Evolutionary conservation across 1,284 basidiomycete genomes (phyloP), one percentile per base, ranked within the genome.

Genomic region (Rhizoctonia solani): DNA sequence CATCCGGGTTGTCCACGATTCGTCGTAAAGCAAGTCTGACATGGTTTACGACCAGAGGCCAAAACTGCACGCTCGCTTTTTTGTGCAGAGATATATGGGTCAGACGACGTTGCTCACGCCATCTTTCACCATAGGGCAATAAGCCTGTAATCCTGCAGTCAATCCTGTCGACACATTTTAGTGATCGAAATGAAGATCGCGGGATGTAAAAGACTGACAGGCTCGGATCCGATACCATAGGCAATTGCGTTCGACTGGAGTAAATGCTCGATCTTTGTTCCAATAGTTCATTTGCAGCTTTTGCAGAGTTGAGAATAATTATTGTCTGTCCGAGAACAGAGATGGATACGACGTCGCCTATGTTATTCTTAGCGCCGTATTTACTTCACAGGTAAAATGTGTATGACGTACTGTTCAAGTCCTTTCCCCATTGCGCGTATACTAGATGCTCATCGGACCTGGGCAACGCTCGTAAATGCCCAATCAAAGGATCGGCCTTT

Each of bases 201-300:
- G n/a, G 1, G 16, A 8, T 8, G 16, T 8, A 16, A 39, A 39
- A 39, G 44, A 16, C 58, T 19, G 16, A 63, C 59, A 52, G 34
- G n/a, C 53, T 44, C 3, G 47, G 34, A 19, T 42, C 34, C 3
- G 37, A 53, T 13, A 53, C 11, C 69, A 71, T 69, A 14, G 55
- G 54, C 11, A 69, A 52, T 19, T 61, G n/a, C 0, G 70, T 50
- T 5, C 70, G 25, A 42, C 59, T 55, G 3, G 67, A 68, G 29
- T 70, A 70, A 16, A 67, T 70, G n/a, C 54, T 42, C 2, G 69
- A 65, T 1, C 67, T 54, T 50, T 50, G 58, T 3, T 67, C 70
- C 8, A 71, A 39, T 21, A 71, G 49, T 1, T 69, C 70, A n/a
- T 41, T 37, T 6, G 68, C 69, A 5, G 69, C 70, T 37, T 68